Conservation (phyloP, 2,329 filamentous ascomycete genomes). For the Trichoderma guizhouense region DNA sequence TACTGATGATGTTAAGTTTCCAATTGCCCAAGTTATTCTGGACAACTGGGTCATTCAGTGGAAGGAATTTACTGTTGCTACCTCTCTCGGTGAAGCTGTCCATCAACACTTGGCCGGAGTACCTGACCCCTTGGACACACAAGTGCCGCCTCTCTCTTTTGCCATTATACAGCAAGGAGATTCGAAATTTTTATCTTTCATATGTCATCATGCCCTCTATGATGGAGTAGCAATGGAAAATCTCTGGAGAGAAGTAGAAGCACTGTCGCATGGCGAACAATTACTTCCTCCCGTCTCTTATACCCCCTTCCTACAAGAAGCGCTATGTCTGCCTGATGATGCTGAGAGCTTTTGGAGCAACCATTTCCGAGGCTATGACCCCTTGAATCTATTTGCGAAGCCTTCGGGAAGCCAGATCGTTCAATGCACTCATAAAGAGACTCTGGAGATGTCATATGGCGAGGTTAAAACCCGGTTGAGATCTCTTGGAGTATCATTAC, state of each 20-base stretch:
- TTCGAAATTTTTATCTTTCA: slow-evolving; percentile 43
- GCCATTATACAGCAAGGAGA: slow-evolving; percentile 37
- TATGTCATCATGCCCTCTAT: slow-evolving; percentile 78
- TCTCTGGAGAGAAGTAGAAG: slow-evolving; percentile 69
- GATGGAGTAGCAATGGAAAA: slow-evolving; percentile 74
- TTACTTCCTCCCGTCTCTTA: slow-evolving; percentile 55
- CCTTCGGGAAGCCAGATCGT: slow-evolving; percentile 23
- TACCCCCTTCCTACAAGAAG: slow-evolving; percentile 59
- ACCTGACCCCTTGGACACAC: slow-evolving; percentile 41
- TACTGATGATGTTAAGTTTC: slow-evolving; percentile 56
- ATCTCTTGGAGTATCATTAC: slow-evolving; percentile 56
- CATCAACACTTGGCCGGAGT: slow-evolving; percentile 40
- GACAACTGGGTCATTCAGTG: slow-evolving; percentile 42
- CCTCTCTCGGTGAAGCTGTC: slow-evolving; percentile 37
- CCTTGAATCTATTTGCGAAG: slow-evolving; percentile 28
- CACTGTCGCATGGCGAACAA: slow-evolving; percentile 43
- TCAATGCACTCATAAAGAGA: slow-evolving; percentile 30
- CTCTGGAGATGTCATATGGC: slow-evolving; percentile 38
- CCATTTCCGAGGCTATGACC: slow-evolving; percentile 50
- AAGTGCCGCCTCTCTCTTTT: slow-evolving; percentile 44
- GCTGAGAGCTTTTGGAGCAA: slow-evolving; percentile 64
- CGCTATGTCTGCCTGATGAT: slow-evolving; percentile 45
- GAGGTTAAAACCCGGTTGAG: slow-evolving; percentile 49
- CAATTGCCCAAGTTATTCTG: slow-evolving; percentile 72
- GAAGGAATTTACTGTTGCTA: slow-evolving; percentile 33